A percentile compares a stretch with the other conserved stretches of the same genome.
phyloP scores from a whole-genome alignment of 495 filamentous ascomycete genomes.

The Podospora comata region DNA sequence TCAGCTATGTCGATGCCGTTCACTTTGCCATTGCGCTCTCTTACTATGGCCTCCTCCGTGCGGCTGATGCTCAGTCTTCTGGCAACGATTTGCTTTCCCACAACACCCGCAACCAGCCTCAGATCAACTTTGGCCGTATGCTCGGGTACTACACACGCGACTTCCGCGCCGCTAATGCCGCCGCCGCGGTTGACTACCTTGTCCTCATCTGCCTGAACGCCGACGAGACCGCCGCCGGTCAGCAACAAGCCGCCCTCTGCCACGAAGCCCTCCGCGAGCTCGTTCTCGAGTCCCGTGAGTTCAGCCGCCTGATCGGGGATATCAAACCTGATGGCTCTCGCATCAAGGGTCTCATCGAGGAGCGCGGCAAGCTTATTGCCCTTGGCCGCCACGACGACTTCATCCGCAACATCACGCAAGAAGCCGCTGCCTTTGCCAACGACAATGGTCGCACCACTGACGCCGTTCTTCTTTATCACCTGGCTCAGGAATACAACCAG shows the following conservation, averaged over 20 bases:
- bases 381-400: conserved; percentile 77
- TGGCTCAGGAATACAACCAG: conserved; percentile 90
- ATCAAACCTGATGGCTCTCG: conserved; percentile 76
- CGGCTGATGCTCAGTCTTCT: conserved; percentile 66
- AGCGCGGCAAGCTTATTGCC: conserved; percentile 80
- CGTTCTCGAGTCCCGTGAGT: conserved; percentile 89
- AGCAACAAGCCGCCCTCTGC: conserved; percentile 75
- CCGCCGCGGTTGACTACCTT: conserved; percentile 90
- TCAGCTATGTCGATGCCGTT: conserved; percentile 85
- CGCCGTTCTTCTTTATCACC: conserved; percentile 88
- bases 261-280: conserved; percentile 94
- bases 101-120: conserved; percentile 69
- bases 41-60: conserved; percentile 88
- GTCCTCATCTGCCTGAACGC: conserved; percentile 87
- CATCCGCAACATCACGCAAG: conserved; percentile 77
- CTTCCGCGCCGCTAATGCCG: conserved; percentile 84
- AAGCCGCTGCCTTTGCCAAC: conserved; percentile 86
- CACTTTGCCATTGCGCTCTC: conserved; percentile 89
- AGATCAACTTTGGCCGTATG: conserved; percentile 92
- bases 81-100: conserved; percentile 69
- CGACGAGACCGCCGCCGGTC: conserved; percentile 70
- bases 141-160: conserved; percentile 92
- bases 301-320: conserved; percentile 89
- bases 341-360: conserved; percentile 81
- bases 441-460: conserved; percentile 91